Percentiles rank a stretch among this genome's conserved stretches.
phyloP scores from a whole-genome alignment of 2,329 filamentous ascomycete species.

The Talaromyces sp. region DNA sequence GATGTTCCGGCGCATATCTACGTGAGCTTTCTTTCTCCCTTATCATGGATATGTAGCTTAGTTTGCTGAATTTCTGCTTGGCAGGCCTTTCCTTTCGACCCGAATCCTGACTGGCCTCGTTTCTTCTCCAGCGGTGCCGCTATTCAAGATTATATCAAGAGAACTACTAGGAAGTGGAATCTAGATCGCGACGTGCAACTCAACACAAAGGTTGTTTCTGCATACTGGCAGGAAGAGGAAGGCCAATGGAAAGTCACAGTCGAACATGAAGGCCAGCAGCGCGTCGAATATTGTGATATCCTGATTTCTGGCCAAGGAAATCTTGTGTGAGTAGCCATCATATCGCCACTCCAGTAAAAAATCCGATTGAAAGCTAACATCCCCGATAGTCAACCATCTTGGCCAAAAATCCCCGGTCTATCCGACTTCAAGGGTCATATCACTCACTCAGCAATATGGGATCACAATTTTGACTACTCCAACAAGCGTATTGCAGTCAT shows the following conservation, averaged over 20 bases:
- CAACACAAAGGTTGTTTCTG: conserved; percentile 24
- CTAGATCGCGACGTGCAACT: conserved; percentile 28
- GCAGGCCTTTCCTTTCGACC: conserved; percentile 8
- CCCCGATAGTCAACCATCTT: neutral
- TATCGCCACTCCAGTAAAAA: neutral
- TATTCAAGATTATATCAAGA: conserved; percentile 28
- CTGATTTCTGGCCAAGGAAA: conserved; percentile 30
- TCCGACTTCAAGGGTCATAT: conserved; percentile 29
- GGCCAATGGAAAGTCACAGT: conserved; percentile 29
- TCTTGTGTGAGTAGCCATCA: conserved; percentile 14
- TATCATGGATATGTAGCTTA: no score
- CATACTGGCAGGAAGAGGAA: conserved; percentile 29
- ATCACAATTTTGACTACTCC: conserved; percentile 24
- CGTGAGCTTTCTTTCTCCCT: neutral
- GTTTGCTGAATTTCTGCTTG: neutral
- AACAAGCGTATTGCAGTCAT: conserved; percentile 26
- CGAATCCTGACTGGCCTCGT: conserved; percentile 19
- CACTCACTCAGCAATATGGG: conserved; percentile 33
- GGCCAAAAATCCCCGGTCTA: conserved; percentile 18
- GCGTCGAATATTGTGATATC: conserved; percentile 24
- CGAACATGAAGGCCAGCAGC: conserved; percentile 13
- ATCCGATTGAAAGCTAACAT: neutral
- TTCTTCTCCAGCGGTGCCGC: conserved; percentile 26
- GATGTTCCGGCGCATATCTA: conserved; percentile 8
- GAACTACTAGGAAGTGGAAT: conserved; percentile 24